Percentiles rank a stretch among this genome's conserved stretches.
phyloP scores from a whole-genome alignment of 2,329 filamentous ascomycete species.

The Penicillium corylophilum region DNA sequence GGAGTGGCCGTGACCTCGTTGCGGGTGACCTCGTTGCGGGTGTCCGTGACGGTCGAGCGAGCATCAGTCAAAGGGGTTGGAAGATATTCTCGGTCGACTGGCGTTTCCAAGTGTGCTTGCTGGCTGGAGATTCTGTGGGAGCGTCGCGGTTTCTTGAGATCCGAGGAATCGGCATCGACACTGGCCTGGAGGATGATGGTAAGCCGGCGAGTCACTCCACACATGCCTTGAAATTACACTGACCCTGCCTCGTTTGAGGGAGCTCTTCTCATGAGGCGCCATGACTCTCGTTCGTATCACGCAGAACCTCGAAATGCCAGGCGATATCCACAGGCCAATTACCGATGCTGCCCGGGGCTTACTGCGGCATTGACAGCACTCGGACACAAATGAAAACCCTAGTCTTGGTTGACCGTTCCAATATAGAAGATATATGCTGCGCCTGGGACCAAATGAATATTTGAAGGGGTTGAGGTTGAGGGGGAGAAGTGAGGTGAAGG shows the following conservation, averaged over 20 bases:
- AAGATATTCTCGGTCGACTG: slow-evolving; percentile 66
- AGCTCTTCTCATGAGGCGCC: slow-evolving; percentile 68
- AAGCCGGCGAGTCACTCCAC: slow-evolving; percentile 15
- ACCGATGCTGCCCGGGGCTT: slow-evolving; percentile 8
- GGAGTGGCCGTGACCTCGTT: slow-evolving; percentile 74
- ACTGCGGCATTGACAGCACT: slow-evolving; percentile 1
- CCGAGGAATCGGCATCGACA: slow-evolving; percentile 58
- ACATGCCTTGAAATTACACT: slow-evolving; percentile 31
- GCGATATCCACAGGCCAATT: slow-evolving; percentile 16
- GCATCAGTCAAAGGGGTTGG: slow-evolving; percentile 77
- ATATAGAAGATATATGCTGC: neutral
- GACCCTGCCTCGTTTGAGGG: slow-evolving; percentile 80
- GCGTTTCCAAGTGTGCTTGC: slow-evolving; percentile 55
- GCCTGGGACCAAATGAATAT: neutral
- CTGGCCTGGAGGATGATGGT: slow-evolving; percentile 57
- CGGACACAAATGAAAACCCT: neutral
- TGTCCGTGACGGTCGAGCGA: slow-evolving; percentile 61
- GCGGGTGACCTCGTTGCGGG: slow-evolving; percentile 63
- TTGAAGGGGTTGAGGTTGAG: neutral
- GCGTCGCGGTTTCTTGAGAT: slow-evolving; percentile 80
- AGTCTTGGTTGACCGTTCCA: neutral
- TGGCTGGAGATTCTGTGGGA: slow-evolving; percentile 69
- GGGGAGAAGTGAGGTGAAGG: neutral
- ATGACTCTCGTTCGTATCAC: slow-evolving; percentile 24
- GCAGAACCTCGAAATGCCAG: slow-evolving; percentile 5